These are phyloP conservation scores for Eudorina sp. DNA, from an alignment of 139 green algal genomes.

Conservation along the genomic window DNA sequence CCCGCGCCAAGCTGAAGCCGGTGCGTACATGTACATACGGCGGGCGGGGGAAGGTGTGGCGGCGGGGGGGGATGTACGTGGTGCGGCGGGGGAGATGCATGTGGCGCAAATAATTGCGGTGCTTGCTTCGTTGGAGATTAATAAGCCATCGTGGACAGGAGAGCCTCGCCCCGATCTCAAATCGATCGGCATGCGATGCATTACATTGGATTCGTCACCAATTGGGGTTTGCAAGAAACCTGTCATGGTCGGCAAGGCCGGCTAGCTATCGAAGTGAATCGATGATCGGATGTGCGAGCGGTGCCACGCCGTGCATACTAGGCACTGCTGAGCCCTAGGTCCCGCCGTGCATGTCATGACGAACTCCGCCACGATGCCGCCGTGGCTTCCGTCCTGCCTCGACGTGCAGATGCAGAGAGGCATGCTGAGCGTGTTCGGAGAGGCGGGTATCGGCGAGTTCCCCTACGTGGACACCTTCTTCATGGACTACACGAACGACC, in stretches of 20 bases:
- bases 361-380: neutral
- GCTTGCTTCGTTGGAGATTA: neutral
- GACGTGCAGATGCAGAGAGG: neutral
- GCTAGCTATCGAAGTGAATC: no score
- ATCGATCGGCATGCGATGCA: neutral
- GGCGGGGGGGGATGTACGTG: neutral
- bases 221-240: no score
- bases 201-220: no score
- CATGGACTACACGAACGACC: slow-evolving; percentile 23
- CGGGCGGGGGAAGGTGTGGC: neutral
- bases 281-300: neutral
- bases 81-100: no score
- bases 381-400: neutral
- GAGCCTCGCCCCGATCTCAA: neutral
- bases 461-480: neutral
- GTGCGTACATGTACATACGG: neutral
- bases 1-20: neutral
- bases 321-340: neutral
- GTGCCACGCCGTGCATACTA: neutral
- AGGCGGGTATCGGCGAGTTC: neutral
- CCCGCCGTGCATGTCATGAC: neutral
- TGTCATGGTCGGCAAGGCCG: no score
- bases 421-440: neutral
- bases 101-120: no score
- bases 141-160: neutral